Evolutionary conservation across 305 asterid species (phyloP), one percentile per base, ranked within the genome.

Genomic region (Andrographis paniculata): DNA sequence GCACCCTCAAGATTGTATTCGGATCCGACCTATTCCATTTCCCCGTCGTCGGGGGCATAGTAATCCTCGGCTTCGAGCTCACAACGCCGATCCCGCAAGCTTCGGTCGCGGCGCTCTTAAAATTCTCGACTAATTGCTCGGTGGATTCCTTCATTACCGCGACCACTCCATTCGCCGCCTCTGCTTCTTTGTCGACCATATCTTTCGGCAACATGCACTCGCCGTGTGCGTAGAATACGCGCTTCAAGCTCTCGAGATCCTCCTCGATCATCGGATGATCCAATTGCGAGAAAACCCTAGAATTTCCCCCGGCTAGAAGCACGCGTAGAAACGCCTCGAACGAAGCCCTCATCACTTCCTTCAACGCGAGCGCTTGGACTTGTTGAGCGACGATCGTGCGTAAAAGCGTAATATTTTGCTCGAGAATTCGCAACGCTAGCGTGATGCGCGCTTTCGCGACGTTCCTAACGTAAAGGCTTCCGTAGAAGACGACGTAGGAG

Each of bases 31-130:
- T 66, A 42, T 74, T 70, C 98, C 98, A 89, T 43, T 69, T 66
- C 10, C 95, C 94, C 0, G 98, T 89, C 0, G 95, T 84, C 4
- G 94, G 95, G 0, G 98, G 95, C 93, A 85, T 76, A 0, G 82
- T 79, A 39, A 79, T 55, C 58, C 76, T 89, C 42, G 67, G 83
- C 1, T 84, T 75, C 0, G 55, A 55, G 3, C 78, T 82, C 21
- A 62, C 68, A 3, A 59, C 27, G 1, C 89, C 96, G 0, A 72
- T 45, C 14, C 82, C 82, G 22, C 87, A 55, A 0, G 84, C 73
- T 44, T 81, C 94, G 41, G 73, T 63, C 4, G 80, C 87, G 48
- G 67, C 65, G 31, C 66, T 71, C 50, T 79, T 76, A 17, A 89
- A 82, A 54, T 85, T 87, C 22, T 89, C 94, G 1, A 89, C 71